These are phyloP conservation scores for Fusarium brevicatenulatum DNA, from an alignment of 2,329 filamentous ascomycete species.

Conservation along the genomic window DNA sequence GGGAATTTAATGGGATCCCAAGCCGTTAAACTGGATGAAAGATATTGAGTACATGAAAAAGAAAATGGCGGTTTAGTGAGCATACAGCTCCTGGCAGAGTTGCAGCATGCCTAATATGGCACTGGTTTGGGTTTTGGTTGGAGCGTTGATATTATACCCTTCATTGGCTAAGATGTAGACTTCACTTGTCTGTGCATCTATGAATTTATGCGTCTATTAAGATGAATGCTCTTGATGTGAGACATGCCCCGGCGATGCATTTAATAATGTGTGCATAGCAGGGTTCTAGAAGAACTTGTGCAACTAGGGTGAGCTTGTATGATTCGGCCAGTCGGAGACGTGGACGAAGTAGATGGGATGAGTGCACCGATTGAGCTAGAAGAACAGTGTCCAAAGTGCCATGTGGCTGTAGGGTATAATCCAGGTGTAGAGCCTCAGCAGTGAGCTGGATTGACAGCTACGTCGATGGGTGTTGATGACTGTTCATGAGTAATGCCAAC, in stretches of 20 bases:
- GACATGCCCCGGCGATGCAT: conserved; percentile 10
- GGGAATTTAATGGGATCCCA: conserved; percentile 46
- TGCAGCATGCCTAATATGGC: conserved; percentile 35
- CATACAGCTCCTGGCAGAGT: conserved; percentile 16
- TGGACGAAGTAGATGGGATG: conserved; percentile 1
- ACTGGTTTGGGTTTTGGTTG: conserved; percentile 37
- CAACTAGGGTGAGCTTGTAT: conserved; percentile 9
- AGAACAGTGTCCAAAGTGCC: neutral
- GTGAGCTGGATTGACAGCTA: conserved; percentile 5
- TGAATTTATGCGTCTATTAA: conserved; percentile 41
- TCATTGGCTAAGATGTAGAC: conserved; percentile 38
- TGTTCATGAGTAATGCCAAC: conserved; percentile 5
- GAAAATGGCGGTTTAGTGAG: conserved; percentile 16
- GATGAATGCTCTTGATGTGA: conserved; percentile 11
- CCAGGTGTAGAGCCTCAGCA: neutral
- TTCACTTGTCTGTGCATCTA: conserved; percentile 41
- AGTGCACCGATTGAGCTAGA: conserved; percentile 1
- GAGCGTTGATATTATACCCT: conserved; percentile 48
- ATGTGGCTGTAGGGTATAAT: neutral
- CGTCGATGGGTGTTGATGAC: neutral
- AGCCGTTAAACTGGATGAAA: conserved; percentile 21
- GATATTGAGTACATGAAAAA: conserved; percentile 9
- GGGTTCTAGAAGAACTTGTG: conserved; percentile 35
- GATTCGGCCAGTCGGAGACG: conserved; percentile 25
- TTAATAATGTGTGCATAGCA: conserved; percentile 13